These are phyloP conservation scores for Pythium volutum DNA, from an alignment of 352 stramenopile genomes.

Conservation along the genomic window DNA sequence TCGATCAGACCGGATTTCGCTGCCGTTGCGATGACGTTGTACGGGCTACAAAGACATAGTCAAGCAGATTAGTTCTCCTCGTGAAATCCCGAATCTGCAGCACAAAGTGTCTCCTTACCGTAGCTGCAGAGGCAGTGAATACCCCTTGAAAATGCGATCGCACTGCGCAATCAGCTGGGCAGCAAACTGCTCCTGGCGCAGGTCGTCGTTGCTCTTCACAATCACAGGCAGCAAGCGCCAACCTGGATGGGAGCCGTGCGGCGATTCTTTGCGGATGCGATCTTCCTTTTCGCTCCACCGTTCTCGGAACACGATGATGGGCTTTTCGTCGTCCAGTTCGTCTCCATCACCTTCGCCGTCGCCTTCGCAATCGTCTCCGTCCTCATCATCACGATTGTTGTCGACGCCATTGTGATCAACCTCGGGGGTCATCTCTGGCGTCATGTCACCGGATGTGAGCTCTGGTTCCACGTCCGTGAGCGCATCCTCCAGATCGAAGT, in stretches of 20 bases:
- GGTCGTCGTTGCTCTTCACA: constrained; percentile 98
- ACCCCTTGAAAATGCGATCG: constrained; percentile 93
- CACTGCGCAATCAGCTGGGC: constrained; percentile 97
- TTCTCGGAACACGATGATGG: constrained; percentile 82
- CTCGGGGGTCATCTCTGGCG: constrained; percentile 18
- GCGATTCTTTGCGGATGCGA: constrained; percentile 56
- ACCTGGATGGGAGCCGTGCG: constrained; percentile 47
- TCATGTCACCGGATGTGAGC: constrained; percentile 4
- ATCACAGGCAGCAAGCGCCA: constrained; percentile 90
- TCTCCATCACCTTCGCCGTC: constrained; percentile 45
- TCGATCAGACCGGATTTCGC: constrained; percentile 95
- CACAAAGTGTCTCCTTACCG: constrained; percentile 31
- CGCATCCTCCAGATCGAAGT: constrained; percentile 71
- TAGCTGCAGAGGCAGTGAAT: constrained; percentile 91
- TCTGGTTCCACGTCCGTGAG: constrained; percentile 54
- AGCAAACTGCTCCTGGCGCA: constrained; percentile 97
- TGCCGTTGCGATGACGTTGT: constrained; percentile 96
- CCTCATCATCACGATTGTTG: constrained; percentile 25
- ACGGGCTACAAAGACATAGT: constrained; percentile 72
- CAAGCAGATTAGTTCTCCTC: neutral
- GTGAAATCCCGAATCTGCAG: neutral
- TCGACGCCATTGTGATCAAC: constrained; percentile 10
- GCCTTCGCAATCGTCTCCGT: constrained; percentile 40
- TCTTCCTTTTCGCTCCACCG: constrained; percentile 75
- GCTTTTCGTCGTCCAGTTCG: constrained; percentile 42